A percentile compares a stretch with the other conserved stretches of the same genome.
Conservation (phyloP, 225 moss, liverwort and hornwort species). For the Marchantia polymorpha region DNA sequence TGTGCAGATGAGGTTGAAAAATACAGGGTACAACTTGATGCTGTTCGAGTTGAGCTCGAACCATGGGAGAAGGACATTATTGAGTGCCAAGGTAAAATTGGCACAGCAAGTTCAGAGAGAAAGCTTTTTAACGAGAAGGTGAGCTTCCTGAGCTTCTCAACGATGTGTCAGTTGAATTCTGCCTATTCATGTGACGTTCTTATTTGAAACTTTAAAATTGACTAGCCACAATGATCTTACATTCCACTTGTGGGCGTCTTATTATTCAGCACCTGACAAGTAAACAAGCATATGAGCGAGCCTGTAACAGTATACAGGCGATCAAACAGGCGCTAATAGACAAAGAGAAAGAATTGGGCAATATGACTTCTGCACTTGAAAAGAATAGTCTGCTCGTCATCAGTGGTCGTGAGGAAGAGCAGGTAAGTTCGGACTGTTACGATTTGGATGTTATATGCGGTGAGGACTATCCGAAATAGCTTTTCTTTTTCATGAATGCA, state of each 20-base stretch:
- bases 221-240: not conserved
- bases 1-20: constrained; percentile 75
- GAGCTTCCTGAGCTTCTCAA: constrained; percentile 15
- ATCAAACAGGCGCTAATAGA: constrained; percentile 54
- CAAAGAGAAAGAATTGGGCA: constrained; percentile 65
- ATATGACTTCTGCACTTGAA: constrained; percentile 48
- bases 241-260: not conserved
- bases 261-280: constrained; percentile 63
- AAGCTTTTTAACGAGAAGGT: constrained; percentile 91
- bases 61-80: constrained; percentile 93
- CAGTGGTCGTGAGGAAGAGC: constrained; percentile 66
- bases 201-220: not conserved
- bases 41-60: constrained; percentile 75
- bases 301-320: constrained; percentile 57
- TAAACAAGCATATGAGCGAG: constrained; percentile 58
- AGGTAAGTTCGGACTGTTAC: constrained; percentile 39
- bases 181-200: no score
- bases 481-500: no score
- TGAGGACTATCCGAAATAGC: no score
- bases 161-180: not conserved
- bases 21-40: constrained; percentile 55
- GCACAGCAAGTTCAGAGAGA: constrained; percentile 65
- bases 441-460: no score
- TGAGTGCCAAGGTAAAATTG: constrained; percentile 82
- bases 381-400: constrained; percentile 48